Evolutionary conservation across 257 asterid species (phyloP), one percentile per base, ranked within the genome.

Genomic region (Nicotiana tabacum): DNA sequence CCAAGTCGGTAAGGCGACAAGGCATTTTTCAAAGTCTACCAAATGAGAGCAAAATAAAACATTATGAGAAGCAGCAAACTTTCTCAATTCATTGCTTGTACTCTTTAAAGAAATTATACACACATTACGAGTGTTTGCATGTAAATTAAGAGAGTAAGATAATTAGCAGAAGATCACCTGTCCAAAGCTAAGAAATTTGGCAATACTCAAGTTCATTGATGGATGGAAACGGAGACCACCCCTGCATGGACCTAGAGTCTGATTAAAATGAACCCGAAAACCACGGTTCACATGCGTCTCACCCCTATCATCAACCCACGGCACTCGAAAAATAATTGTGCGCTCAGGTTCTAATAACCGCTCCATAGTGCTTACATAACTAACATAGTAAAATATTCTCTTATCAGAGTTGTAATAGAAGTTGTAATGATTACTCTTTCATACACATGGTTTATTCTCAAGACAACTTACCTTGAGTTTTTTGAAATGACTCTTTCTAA

Each of bases 201-300:
- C 96, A 87, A 91, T 88, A 90, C 99, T 92, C 92, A 96, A 88
- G 91, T 87, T 96, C 98, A 96, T 93, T 24, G 86, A 90, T 33
- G 98, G 95, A 86, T 96, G 99, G 87, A 96, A 96, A 61, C 98
- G 98, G 56, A 96, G 93, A 66, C 98, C 99, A 82, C 99, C 99
- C 87, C 99, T 90, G 92, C 98, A 96, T 32, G 99, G 99, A 86
- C 99, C 99, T 83, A 96, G 92, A 78, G 98, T 88, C 92, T 94
- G 98, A 88, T 93, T 96, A 83, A 94, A 96, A 84, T 93, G 97
- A 86, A 96, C 96, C 66, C 98, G 96, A 80, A 90, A 92, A 64
- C 99, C 99, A 56, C 99, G 97, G 90, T 93, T 96, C 82, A 96
- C 94, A 84, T 96, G 98, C 65, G 94, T 88, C 88, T 94, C 99